phyloP scores from a whole-genome alignment of 345 rosid genomes.

The Abelmoschus esculentus region DNA sequence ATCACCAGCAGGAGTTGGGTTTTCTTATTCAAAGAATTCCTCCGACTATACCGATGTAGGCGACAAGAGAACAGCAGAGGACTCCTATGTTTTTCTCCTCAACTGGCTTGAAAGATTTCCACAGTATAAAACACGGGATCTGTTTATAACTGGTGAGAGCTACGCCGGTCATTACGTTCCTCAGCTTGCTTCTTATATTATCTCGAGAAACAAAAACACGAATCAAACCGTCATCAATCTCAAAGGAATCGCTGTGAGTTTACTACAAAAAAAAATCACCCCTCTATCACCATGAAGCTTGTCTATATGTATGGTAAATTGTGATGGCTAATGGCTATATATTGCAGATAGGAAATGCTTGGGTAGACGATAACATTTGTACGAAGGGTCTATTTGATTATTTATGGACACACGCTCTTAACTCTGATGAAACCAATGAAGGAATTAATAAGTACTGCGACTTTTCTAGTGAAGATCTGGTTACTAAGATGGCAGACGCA shows the following conservation, averaged over 20 bases:
- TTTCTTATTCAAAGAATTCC: conserved; percentile 42
- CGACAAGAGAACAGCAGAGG: conserved; percentile 36
- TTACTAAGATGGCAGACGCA: not conserved
- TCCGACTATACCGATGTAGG: conserved; percentile 28
- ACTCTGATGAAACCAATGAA: conserved; percentile 35
- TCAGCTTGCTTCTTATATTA: conserved; percentile 17
- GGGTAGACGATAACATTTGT: conserved; percentile 17
- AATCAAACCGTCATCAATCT: conserved; percentile 32
- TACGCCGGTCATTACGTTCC: conserved; percentile 31
- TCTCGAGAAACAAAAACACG: conserved; percentile 20
- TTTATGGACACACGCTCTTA: conserved; percentile 43
- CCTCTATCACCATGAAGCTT: no score
- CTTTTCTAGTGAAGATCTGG: conserved; percentile 8
- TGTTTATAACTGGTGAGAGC: conserved; percentile 38
- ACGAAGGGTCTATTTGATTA: conserved; percentile 29
- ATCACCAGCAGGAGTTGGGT: conserved; percentile 12
- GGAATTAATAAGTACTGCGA: conserved; percentile 30
- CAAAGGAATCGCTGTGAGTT: conserved; percentile 47
- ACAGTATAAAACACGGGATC: conserved; percentile 25
- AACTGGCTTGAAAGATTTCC: conserved; percentile 36
- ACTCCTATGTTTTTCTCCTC: conserved; percentile 27
- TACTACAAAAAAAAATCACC: no score
- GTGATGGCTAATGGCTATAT: not conserved
- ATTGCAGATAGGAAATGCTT: conserved; percentile 14
- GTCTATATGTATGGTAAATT: not conserved